phyloP scores from a whole-genome alignment of 176 grass and related monocot genomes.

The Cenchrus fungigraminus region DNA sequence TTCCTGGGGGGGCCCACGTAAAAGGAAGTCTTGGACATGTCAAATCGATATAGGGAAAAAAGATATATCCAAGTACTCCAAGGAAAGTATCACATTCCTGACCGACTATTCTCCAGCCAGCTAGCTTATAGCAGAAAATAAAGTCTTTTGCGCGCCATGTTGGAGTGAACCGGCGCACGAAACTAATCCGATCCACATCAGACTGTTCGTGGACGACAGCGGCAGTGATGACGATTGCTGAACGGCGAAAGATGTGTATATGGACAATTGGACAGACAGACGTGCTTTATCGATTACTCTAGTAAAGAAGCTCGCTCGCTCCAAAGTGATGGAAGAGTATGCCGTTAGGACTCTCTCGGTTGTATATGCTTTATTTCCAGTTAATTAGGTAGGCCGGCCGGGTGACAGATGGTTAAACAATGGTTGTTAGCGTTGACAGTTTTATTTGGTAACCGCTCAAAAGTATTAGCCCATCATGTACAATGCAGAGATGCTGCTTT shows the following conservation, averaged over 20 bases:
- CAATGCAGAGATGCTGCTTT: not conserved
- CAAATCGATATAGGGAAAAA: not conserved
- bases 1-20: not conserved
- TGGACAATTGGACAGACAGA: not conserved
- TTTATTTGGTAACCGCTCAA: not conserved
- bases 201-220: not conserved
- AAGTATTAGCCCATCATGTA: not conserved
- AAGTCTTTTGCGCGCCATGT: not conserved
- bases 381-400: not conserved
- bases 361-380: not conserved
- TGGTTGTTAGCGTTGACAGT: not conserved
- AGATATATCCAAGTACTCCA: not conserved
- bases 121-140: not conserved
- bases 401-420: not conserved
- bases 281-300: not conserved
- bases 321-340: not conserved
- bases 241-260: too few relatives aligned
- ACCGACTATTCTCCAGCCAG: not conserved
- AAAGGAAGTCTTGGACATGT: not conserved
- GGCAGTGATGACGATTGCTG: too few relatives aligned
- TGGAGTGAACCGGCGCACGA: slow-evolving; percentile 23
- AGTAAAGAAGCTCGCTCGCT: not conserved
- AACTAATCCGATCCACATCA: not conserved
- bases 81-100: slow-evolving; percentile 22
- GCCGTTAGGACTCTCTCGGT: not conserved